Conservation (phyloP, 1,139 yeast species). For the Sugiyamaella japonica region DNA sequence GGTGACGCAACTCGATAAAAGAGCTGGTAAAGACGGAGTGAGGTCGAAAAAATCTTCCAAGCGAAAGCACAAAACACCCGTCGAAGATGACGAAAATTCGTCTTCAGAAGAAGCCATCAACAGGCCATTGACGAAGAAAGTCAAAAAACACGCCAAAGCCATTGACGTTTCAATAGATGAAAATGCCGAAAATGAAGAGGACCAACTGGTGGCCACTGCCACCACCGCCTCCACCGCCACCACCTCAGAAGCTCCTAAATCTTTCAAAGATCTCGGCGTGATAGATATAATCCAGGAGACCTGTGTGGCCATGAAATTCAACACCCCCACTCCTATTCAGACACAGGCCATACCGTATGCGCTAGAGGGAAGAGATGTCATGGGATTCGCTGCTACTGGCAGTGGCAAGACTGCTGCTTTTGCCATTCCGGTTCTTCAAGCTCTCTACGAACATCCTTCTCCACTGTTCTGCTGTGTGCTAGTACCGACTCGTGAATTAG, state of each 20-base stretch:
- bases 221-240: conserved; percentile 12
- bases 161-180: background rate
- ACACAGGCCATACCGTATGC: conserved; percentile 91
- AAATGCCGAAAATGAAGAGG: background rate
- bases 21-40: conserved; percentile 1
- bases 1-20: conserved; percentile 3
- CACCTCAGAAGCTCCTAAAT: conserved; percentile 31
- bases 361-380: conserved; percentile 88
- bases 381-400: conserved; percentile 98
- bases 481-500: conserved; percentile 97
- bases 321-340: conserved; percentile 92
- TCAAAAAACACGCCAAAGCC: background rate
- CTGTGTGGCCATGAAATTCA: conserved; percentile 74
- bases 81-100: background rate
- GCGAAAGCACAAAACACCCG: conserved; percentile 5
- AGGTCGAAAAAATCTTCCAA: conserved; percentile 4
- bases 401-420: conserved; percentile 99
- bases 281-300: conserved; percentile 78
- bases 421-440: conserved; percentile 85
- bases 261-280: conserved; percentile 53
- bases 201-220: background rate
- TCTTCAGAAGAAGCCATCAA: background rate
- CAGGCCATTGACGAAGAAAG: background rate
- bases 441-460: conserved; percentile 82
- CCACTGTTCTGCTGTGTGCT: conserved; percentile 87